phyloP scores from a whole-genome alignment of 2,329 filamentous ascomycete species.

The Penicillium sclerotigenum region DNA sequence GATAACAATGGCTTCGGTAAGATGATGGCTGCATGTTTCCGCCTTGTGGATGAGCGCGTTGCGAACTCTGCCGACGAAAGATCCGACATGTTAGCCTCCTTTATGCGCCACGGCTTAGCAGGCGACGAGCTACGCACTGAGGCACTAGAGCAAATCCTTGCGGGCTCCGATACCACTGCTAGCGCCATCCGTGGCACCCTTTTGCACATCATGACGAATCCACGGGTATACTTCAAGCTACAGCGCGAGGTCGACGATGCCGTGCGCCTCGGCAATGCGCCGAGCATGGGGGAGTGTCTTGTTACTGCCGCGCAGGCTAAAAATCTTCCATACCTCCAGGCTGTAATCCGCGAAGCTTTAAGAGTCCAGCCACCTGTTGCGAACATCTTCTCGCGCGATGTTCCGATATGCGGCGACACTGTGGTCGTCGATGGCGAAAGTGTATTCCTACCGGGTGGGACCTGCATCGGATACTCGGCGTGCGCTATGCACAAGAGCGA shows the following conservation, averaged over 20 bases:
- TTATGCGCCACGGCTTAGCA: conserved; percentile 24
- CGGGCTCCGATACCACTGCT: conserved; percentile 22
- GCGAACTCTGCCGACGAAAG: conserved; percentile 13
- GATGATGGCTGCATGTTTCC: conserved; percentile 21
- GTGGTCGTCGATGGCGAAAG: conserved; percentile 15
- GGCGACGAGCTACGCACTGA: conserved; percentile 17
- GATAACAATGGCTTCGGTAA: conserved; percentile 23
- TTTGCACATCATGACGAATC: conserved; percentile 18
- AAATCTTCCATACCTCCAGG: conserved; percentile 31
- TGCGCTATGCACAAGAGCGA: conserved; percentile 17
- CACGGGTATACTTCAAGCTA: conserved; percentile 14
- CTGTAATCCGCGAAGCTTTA: conserved; percentile 28
- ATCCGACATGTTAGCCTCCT: conserved; percentile 31
- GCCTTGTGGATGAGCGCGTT: conserved; percentile 21
- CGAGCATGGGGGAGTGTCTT: conserved; percentile 2
- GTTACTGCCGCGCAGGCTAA: conserved; percentile 20
- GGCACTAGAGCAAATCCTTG: conserved; percentile 18
- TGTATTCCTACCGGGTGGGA: conserved; percentile 14
- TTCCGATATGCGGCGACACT: conserved; percentile 15
- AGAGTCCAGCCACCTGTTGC: conserved; percentile 20
- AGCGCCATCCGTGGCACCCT: conserved; percentile 15
- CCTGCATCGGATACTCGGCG: conserved; percentile 16
- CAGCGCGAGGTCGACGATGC: conserved; percentile 21
- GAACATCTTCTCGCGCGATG: conserved; percentile 19
- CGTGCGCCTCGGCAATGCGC: conserved; percentile 1